These are phyloP conservation scores for Lathyrus oleraceus DNA, from an alignment of 306 rosid species.

Conservation along the genomic window DNA sequence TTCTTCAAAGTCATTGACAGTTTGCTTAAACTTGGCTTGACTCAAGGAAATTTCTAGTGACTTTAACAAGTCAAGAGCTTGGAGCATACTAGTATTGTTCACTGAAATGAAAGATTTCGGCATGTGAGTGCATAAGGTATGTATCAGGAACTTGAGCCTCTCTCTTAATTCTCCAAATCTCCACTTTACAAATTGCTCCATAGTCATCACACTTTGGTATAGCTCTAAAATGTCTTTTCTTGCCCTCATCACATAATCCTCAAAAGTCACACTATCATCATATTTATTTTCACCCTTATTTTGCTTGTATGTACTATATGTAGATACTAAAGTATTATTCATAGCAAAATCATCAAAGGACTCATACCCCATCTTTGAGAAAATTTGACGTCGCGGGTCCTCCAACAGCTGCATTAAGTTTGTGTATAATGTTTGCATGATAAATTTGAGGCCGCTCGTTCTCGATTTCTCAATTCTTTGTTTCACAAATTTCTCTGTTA, in stretches of 20 bases:
- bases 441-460: background rate
- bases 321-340: background rate
- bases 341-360: background rate
- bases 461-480: background rate
- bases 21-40: background rate
- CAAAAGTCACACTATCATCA: slow-evolving; percentile 29
- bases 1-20: background rate
- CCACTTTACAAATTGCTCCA: slow-evolving; percentile 39
- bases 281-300: background rate
- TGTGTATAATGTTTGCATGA: background rate
- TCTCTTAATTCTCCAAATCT: slow-evolving; percentile 16
- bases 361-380: slow-evolving; percentile 1
- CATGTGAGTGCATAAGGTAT: slow-evolving; percentile 44
- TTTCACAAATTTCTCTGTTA: background rate
- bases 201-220: slow-evolving; percentile 14
- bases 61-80: slow-evolving; percentile 22
- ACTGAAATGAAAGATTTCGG: slow-evolving; percentile 50
- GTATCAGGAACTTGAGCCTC: slow-evolving; percentile 20
- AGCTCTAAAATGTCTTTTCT: background rate
- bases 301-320: background rate
- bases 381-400: background rate
- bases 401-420: background rate
- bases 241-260: slow-evolving; percentile 30
- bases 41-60: slow-evolving; percentile 23
- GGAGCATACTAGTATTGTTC: slow-evolving; percentile 22